These are phyloP conservation scores for Dacryopinax spathularia DNA, from an alignment of 768 basidiomycete genomes.

Conservation along the genomic window DNA sequence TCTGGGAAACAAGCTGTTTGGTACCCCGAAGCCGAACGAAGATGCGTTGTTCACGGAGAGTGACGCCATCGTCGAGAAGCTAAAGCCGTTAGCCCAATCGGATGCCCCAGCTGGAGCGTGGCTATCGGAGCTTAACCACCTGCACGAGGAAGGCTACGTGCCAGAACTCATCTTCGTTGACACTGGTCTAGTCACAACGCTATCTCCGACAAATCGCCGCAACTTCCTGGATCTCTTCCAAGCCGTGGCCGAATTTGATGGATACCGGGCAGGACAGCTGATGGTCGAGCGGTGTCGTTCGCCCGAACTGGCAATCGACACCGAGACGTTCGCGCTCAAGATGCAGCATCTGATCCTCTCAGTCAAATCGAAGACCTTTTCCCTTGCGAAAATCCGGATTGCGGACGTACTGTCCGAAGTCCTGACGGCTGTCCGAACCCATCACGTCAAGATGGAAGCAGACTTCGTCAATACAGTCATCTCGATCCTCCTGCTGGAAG, in stretches of 20 bases:
- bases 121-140: constrained; percentile 47
- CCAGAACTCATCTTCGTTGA: constrained; percentile 96
- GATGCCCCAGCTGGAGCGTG: constrained; percentile 39
- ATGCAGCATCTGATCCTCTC: constrained; percentile 91
- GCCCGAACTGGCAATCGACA: constrained; percentile 78
- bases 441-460: constrained; percentile 97
- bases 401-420: constrained; percentile 86
- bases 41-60: constrained; percentile 11
- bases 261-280: constrained; percentile 83
- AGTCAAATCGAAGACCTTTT: constrained; percentile 94
- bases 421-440: constrained; percentile 65
- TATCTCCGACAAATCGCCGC: constrained; percentile 63
- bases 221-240: constrained; percentile 97
- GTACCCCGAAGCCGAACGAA: constrained; percentile 23
- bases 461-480: constrained; percentile 98
- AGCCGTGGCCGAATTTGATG: constrained; percentile 92
- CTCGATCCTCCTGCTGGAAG: constrained; percentile 82
- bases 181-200: constrained; percentile 82
- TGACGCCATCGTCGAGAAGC: constrained; percentile 48
- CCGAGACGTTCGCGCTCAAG: constrained; percentile 91
- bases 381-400: constrained; percentile 91
- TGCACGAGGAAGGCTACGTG: constrained; percentile 61
- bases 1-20: constrained; percentile 43
- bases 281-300: constrained; percentile 92
- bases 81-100: constrained; percentile 37